phyloP scores from a whole-genome alignment of 768 basidiomycete genomes.

The Tricholoma terreum region DNA sequence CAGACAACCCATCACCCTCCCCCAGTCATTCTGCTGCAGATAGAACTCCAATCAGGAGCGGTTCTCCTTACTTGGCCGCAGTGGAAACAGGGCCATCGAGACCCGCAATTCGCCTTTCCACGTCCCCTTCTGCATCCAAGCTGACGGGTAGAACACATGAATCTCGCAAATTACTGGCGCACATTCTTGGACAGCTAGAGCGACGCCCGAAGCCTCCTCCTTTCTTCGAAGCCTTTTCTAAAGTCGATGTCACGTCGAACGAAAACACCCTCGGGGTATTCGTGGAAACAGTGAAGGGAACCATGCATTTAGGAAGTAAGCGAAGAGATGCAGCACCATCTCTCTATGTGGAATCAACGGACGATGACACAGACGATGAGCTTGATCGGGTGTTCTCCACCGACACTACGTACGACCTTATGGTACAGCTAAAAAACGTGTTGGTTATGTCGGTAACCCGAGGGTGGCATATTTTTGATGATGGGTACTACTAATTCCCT shows the following conservation, averaged over 20 bases:
- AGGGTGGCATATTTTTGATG: conserved; percentile 64
- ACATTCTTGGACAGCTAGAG: conserved; percentile 63
- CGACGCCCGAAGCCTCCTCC: conserved; percentile 52
- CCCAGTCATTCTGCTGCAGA: background rate
- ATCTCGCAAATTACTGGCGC: conserved; percentile 64
- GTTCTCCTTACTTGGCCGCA: background rate
- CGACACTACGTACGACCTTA: conserved; percentile 61
- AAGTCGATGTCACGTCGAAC: conserved; percentile 18
- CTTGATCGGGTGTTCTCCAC: conserved; percentile 50
- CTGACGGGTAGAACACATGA: conserved; percentile 37
- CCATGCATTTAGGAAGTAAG: conserved; percentile 34
- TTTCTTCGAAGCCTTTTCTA: conserved; percentile 41
- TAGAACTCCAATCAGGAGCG: background rate
- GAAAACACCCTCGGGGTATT: conserved; percentile 39
- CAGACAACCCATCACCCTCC: background rate
- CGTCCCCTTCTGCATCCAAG: conserved; percentile 23
- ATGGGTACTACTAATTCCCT: conserved; percentile 33
- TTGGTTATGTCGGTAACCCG: conserved; percentile 52
- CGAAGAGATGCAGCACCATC: conserved; percentile 21
- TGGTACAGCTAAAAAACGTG: conserved; percentile 61
- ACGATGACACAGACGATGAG: conserved; percentile 52
- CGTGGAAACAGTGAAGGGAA: conserved; percentile 43
- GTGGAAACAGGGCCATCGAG: background rate
- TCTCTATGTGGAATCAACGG: conserved; percentile 14
- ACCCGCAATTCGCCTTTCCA: conserved; percentile 19